These are phyloP conservation scores for Trypanosomatidae sp. DNA, from an alignment of 208 protist genomes.

Conservation along the genomic window DNA sequence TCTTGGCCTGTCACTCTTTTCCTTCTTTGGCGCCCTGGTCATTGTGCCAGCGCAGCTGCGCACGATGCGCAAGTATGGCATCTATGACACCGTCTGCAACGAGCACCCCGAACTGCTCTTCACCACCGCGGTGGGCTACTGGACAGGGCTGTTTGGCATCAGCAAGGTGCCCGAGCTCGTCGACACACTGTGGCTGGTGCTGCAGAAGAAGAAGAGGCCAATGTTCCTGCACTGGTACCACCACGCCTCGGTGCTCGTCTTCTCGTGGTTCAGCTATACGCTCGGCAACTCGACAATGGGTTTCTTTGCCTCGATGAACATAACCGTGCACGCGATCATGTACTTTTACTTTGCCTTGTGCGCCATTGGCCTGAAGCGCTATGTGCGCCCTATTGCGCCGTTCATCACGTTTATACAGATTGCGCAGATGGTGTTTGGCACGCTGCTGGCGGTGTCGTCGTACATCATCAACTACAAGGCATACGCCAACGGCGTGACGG, in stretches of 20 bases:
- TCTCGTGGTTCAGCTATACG: slow-evolving; percentile 75
- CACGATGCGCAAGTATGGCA: slow-evolving; percentile 10
- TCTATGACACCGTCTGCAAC: slow-evolving; percentile 43
- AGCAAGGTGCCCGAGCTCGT: slow-evolving; percentile 80
- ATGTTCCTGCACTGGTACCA: slow-evolving; percentile 90
- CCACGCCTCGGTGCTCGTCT: slow-evolving; percentile 87
- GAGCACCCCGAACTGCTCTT: slow-evolving; percentile 29
- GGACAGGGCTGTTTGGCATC: slow-evolving; percentile 59
- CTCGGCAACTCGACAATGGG: slow-evolving; percentile 31
- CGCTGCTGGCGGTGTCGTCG: slow-evolving; percentile 28
- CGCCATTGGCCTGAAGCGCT: slow-evolving; percentile 36
- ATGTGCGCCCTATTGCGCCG: slow-evolving; percentile 51
- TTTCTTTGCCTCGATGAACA: slow-evolving; percentile 89
- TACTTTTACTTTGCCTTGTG: slow-evolving; percentile 90
- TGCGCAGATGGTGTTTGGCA: slow-evolving; percentile 85
- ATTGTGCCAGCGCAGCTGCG: slow-evolving; percentile 32
- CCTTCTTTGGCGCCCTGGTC: slow-evolving; percentile 41
- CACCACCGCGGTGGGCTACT: slow-evolving; percentile 30
- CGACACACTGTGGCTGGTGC: slow-evolving; percentile 68
- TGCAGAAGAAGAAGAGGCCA: slow-evolving; percentile 68
- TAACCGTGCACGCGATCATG: slow-evolving; percentile 90
- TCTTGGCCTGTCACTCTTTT: slow-evolving; percentile 70
- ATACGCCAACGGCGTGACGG: slow-evolving; percentile 20
- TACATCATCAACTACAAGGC: slow-evolving; percentile 17
- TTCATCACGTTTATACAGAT: slow-evolving; percentile 83